Evolutionary conservation across 176 grass and related monocot genomes (phyloP).

Genomic region (Oryza officinalis): DNA sequence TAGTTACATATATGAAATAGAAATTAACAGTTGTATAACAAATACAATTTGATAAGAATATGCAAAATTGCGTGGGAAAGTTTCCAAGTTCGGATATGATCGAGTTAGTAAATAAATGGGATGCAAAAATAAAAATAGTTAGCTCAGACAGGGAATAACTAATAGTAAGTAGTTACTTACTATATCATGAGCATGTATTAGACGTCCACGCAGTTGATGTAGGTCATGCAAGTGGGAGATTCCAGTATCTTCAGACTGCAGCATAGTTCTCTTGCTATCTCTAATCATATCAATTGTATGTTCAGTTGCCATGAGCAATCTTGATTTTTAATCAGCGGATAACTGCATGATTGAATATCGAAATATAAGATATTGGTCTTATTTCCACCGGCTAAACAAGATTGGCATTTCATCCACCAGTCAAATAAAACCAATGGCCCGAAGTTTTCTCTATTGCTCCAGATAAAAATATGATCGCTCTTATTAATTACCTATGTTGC

Average conservation of each 20-base stretch:
- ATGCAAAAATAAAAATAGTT: background rate
- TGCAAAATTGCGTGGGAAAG: too few relatives aligned
- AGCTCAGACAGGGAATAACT: background rate
- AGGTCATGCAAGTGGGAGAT: constrained; percentile 89
- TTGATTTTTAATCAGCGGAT: constrained; percentile 80
- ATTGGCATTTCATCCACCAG: background rate
- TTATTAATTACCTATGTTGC: too few relatives aligned
- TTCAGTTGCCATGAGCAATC: constrained; percentile 67
- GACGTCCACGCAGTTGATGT: constrained; percentile 76
- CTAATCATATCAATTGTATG: constrained; percentile 68
- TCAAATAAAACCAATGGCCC: too few relatives aligned
- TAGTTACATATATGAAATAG: too few relatives aligned
- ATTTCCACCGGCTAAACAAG: too few relatives aligned
- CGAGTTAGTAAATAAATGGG: too few relatives aligned
- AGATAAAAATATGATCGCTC: too few relatives aligned
- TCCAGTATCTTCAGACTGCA: constrained; percentile 90
- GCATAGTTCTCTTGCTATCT: constrained; percentile 73
- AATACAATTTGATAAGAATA: too few relatives aligned
- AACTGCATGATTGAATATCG: constrained; percentile 33
- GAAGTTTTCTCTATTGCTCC: too few relatives aligned
- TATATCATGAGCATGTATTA: constrained; percentile 71
- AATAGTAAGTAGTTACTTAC: constrained; percentile 43
- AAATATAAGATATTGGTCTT: background rate
- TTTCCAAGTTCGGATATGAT: too few relatives aligned
- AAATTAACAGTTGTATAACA: too few relatives aligned